These are phyloP conservation scores for Calocera viscosa DNA, from an alignment of 768 basidiomycete species.

Conservation along the genomic window DNA sequence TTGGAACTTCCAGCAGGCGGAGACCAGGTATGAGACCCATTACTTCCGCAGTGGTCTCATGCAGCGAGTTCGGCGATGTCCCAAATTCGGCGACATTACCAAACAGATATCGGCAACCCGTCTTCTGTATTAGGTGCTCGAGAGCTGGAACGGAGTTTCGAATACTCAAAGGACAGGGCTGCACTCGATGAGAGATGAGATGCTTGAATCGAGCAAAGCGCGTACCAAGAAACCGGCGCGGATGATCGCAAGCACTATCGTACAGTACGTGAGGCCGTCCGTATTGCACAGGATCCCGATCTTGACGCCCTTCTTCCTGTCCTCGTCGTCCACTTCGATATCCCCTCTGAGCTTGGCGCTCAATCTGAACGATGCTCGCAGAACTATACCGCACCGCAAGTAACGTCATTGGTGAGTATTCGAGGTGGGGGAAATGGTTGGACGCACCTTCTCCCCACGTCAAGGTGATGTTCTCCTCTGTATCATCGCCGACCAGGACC, in stretches of 20 bases:
- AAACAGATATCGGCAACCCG: neutral
- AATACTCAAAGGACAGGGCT: neutral
- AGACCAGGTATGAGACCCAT: neutral
- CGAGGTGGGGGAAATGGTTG: neutral
- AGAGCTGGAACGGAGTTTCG: neutral
- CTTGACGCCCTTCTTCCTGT: neutral
- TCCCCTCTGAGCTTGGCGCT: neutral
- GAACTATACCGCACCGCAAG: neutral
- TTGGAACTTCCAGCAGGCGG: neutral
- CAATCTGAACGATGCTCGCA: neutral
- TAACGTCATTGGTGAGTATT: neutral
- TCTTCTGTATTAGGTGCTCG: neutral
- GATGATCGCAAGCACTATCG: neutral
- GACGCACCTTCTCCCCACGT: conserved; percentile 2
- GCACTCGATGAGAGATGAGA: neutral
- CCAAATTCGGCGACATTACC: neutral
- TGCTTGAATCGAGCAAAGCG: neutral
- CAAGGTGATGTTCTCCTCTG: neutral
- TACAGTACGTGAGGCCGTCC: neutral
- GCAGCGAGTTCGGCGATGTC: neutral
- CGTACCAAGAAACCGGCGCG: neutral
- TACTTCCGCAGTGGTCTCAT: neutral
- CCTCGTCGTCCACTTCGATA: neutral
- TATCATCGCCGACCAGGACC: neutral
- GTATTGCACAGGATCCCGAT: neutral